Evolutionary conservation across 495 filamentous ascomycete genomes (phyloP), one percentile per base, ranked within the genome.

Genomic region (Parmelia sp.): DNA sequence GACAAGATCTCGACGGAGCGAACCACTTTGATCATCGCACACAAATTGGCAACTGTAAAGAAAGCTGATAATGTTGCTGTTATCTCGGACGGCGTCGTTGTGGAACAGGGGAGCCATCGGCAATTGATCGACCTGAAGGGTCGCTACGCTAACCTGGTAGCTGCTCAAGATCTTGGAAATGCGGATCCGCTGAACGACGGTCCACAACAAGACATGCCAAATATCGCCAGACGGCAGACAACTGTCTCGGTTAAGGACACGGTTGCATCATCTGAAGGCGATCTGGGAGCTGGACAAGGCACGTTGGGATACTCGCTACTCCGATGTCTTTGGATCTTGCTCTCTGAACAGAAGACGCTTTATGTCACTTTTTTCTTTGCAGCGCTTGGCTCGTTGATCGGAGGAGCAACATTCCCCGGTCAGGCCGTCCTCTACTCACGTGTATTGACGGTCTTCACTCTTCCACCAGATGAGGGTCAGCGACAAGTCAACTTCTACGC

Each of bases 41-140:
- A 88, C 71, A 71, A 82, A 12, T 71, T 88, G 4, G 76, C 84
- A 0, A 88, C 85, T 0, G 75, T 88, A 27, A 75, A 74, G 27
- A 58, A 71, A 6, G 83, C 82, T 10, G 81, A 84, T 64, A 71
- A 75, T 4, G 85, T 86, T 55, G 69, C 83, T 31, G 83, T 86
- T 21, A 74, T 86, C 67, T 63, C 71, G 9, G 64, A 79, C 25
- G 84, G 84, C 1, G 39, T 39, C 2, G 70, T 79, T 0, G 42
- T 79, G 0, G 84, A 86, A 61, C 69, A 82, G 64, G 84, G 84
- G 0, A 74, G 67, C 4, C 82, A 86, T 61, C 65, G 74, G 3
- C 65, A 74, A 2, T 69, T 86, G 23, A 61, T 84, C 5, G 59
- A 65, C 6, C 58, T 64, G 12, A 71, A 78, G n/a, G 79, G 83